These are phyloP conservation scores for Rhododendron griersonianum DNA, from an alignment of 148 eudicot genomes.

Conservation along the genomic window DNA sequence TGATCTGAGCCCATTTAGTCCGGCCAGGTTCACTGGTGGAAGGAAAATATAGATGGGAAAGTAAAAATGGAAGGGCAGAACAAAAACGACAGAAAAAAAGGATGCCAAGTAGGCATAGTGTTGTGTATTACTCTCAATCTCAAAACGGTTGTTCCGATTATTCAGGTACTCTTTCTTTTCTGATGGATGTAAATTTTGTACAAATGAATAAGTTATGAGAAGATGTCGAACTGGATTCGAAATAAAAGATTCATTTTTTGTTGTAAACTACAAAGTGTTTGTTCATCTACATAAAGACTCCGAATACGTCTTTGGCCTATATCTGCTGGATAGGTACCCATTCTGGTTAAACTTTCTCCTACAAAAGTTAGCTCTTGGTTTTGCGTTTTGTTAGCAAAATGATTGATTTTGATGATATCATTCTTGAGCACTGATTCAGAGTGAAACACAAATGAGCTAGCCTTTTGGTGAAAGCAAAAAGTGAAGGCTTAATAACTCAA, in stretches of 20 bases:
- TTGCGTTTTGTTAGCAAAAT: neutral
- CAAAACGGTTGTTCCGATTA: neutral
- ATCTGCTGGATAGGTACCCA: neutral
- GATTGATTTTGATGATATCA: neutral
- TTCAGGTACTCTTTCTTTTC: neutral
- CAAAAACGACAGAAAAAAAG: neutral
- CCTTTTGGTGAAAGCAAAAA: neutral
- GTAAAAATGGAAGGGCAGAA: neutral
- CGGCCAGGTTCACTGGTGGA: slow-evolving; percentile 37
- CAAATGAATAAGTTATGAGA: neutral
- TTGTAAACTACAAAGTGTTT: too few relatives aligned
- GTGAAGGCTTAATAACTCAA: neutral
- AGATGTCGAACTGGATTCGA: neutral
- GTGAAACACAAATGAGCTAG: neutral
- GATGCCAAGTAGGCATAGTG: neutral
- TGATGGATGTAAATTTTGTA: neutral
- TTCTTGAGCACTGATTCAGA: neutral
- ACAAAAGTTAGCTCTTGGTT: neutral
- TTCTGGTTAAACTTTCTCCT: neutral
- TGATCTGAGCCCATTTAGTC: slow-evolving; percentile 62
- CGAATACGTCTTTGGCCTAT: neutral
- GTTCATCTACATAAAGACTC: neutral
- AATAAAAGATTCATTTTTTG: neutral
- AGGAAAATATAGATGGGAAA: slow-evolving; percentile 11
- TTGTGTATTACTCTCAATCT: neutral